Evolutionary conservation across 1,284 basidiomycete species (phyloP).

Genomic region (Boletus holoroseus): DNA sequence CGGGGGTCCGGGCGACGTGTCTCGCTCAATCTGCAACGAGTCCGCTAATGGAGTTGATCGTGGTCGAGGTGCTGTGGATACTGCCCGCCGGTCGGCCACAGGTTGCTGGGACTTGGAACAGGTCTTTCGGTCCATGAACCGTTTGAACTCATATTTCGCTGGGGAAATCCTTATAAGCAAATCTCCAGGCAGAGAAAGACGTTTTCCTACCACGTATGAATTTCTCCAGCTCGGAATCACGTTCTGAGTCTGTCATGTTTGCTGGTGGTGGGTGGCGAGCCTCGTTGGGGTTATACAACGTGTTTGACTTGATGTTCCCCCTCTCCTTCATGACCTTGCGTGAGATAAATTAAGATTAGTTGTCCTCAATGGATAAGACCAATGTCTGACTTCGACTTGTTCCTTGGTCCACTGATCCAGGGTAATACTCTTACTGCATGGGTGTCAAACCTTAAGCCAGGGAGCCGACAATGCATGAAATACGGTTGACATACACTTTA

Average conservation of each 20-base stretch:
- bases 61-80: constrained; percentile 19
- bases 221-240: constrained; percentile 80
- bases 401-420: constrained; percentile 83
- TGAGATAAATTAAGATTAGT: constrained; percentile 9
- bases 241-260: constrained; percentile 69
- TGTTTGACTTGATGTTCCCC: constrained; percentile 75
- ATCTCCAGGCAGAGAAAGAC: neutral
- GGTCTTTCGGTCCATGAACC: constrained; percentile 44
- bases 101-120: constrained; percentile 33
- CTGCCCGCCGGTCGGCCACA: constrained; percentile 43
- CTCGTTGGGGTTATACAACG: constrained; percentile 72
- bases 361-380: constrained; percentile 10
- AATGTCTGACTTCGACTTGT: constrained; percentile 65
- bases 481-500: constrained; percentile 60
- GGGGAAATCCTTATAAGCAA: constrained; percentile 3
- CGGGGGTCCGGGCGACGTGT: constrained; percentile 23
- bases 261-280: constrained; percentile 70
- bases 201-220: constrained; percentile 62
- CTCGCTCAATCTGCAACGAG: constrained; percentile 8
- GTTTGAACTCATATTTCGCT: constrained; percentile 74
- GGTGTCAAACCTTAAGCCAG: constrained; percentile 3
- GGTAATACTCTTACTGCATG: constrained; percentile 70
- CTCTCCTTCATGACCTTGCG: constrained; percentile 62
- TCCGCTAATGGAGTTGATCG: constrained; percentile 11
- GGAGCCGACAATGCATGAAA: neutral